These are phyloP conservation scores for Aaosphaeria pasadenensis DNA, from an alignment of 2,329 filamentous ascomycete genomes.

Conservation along the genomic window DNA sequence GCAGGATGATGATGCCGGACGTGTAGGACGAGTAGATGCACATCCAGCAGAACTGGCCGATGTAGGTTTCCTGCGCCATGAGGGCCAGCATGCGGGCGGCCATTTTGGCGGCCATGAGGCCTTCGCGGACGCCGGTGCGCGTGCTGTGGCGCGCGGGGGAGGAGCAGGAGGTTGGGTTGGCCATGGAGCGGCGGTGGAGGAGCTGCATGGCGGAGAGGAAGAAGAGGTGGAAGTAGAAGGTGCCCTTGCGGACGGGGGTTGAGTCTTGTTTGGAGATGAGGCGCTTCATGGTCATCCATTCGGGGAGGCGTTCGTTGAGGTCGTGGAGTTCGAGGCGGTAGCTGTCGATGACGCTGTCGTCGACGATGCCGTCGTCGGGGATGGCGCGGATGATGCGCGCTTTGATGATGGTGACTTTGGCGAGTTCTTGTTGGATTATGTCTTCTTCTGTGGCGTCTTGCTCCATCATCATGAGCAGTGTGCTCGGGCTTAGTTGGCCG, in stretches of 20 bases:
- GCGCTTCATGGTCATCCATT: slow-evolving; percentile 10
- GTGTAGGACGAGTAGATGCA: slow-evolving; percentile 19
- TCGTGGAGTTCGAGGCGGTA: slow-evolving; percentile 8
- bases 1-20: slow-evolving; percentile 11
- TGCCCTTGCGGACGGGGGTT: slow-evolving; percentile 3
- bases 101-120: slow-evolving; percentile 12
- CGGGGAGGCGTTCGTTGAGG: slow-evolving; percentile 9
- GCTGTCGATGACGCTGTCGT: slow-evolving; percentile 3
- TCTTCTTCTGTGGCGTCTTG: slow-evolving; percentile 3
- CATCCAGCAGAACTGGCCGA: slow-evolving; percentile 18
- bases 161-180: slow-evolving; percentile 1
- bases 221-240: slow-evolving; percentile 18
- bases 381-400: slow-evolving; percentile 9
- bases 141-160: background rate
- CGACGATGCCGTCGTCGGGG: slow-evolving; percentile 1
- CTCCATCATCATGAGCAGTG: background rate
- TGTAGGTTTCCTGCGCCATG: slow-evolving; percentile 8
- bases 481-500: background rate
- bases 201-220: slow-evolving; percentile 19
- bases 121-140: slow-evolving; percentile 9
- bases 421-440: slow-evolving; percentile 11
- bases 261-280: slow-evolving; percentile 1
- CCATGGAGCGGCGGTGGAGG: slow-evolving; percentile 12
- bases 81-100: slow-evolving; percentile 13
- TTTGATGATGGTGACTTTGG: slow-evolving; percentile 18